Base-by-base conservation (phyloP, 2,329 filamentous ascomycete genomes). In the Cyanodermella asteris region DNA sequence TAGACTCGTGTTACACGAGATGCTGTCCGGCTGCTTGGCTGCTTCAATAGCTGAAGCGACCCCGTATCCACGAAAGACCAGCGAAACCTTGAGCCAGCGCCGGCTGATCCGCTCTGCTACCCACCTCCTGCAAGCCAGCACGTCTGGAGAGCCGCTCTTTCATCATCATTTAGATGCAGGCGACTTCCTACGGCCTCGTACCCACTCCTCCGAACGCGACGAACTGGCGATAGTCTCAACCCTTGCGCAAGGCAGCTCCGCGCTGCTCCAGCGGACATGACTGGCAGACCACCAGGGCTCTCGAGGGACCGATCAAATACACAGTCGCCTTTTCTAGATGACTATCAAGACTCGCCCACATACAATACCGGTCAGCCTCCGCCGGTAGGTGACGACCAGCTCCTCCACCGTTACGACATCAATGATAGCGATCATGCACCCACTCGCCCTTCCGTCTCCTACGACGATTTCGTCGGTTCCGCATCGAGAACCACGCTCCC, bases 391-490 rank as follows among this genome's bases (percentile, higher is more conserved):
- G 81, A 91, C 46, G 74, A 90, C 36, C 70, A 82, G 36, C 58
- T 91, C 23, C 55, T 84, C 42, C 64, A 69, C 44, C 67, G 67
- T 35, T 82, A 78, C 51, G 64, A 74, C 41, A 68, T 73, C 42
- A 61, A 76, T 40, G 59, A 67, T 35, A 55, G 60, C 34, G 65
- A 76, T 35, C 55, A 62, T 37, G 54, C 61, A 23, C 63, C 64
- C 32, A 52, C 68, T 29, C 74, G 84, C 36, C 77, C 81, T 26
- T 93, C 82, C 14, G 70, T 84, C 26, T 91, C 81, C 30, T 93
- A 93, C 51, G 84, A 93, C 58, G 75, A 87, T 40, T 94, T 93
- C 46, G 72, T 94, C 33, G 84, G 84, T 34, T 69, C 59, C 24
- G 55, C 56, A 34, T 57, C 56, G 32, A 52, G 59, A 31, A 49